phyloP scores from a whole-genome alignment of 768 basidiomycete species.

The Kockovaella imperatae region DNA sequence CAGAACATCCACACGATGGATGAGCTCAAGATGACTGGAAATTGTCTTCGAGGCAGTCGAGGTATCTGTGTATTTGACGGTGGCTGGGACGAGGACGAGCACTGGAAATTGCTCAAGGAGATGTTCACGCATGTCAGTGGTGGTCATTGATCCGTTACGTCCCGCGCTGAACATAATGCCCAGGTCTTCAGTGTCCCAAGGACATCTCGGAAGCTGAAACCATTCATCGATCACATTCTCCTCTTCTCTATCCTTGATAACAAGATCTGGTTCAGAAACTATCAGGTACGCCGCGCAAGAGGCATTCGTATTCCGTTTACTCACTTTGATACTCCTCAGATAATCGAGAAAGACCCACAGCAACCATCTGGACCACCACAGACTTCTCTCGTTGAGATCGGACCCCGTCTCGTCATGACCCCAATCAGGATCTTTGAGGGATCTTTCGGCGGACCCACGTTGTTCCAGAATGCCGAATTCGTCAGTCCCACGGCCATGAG shows the following conservation, averaged over 20 bases:
- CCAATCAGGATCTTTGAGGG: conserved; percentile 98
- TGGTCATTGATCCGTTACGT: too few relatives aligned
- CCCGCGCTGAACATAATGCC: neutral
- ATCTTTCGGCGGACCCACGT: conserved; percentile 86
- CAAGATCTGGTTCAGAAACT: conserved; percentile 99
- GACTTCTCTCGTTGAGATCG: conserved; percentile 89
- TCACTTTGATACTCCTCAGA: conserved; percentile 49
- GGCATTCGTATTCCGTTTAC: neutral
- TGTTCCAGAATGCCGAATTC: conserved; percentile 96
- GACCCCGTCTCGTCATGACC: conserved; percentile 91
- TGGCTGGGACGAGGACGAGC: conserved; percentile 78
- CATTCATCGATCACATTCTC: conserved; percentile 95
- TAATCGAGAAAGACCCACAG: conserved; percentile 85
- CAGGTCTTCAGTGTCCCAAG: conserved; percentile 95
- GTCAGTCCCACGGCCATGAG: conserved; percentile 77
- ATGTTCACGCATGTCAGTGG: conserved; percentile 48
- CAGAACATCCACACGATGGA: conserved; percentile 99
- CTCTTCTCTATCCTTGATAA: conserved; percentile 91
- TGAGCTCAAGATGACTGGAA: conserved; percentile 98
- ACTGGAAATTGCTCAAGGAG: conserved; percentile 81
- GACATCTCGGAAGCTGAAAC: conserved; percentile 81
- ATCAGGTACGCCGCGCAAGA: conserved; percentile 60
- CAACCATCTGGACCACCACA: conserved; percentile 78
- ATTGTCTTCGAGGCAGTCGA: conserved; percentile 90
- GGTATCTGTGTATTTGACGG: conserved; percentile 88